These are phyloP conservation scores for Paracoccidioides lutzii DNA, from an alignment of 2,329 filamentous ascomycete species.

Conservation along the genomic window DNA sequence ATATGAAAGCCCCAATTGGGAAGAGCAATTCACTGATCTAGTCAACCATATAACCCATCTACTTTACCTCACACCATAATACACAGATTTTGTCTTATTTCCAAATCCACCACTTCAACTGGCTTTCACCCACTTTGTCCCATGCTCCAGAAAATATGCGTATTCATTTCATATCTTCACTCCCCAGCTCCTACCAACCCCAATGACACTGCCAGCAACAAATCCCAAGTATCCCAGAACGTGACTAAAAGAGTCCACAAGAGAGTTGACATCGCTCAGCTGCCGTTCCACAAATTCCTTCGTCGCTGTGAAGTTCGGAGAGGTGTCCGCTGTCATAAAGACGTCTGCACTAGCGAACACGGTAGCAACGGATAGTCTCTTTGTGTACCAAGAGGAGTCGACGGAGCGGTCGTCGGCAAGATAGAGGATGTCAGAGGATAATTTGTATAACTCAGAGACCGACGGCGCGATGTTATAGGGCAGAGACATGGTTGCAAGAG, in stretches of 20 bases:
- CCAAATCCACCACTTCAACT: background rate
- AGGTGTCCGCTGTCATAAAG: slow-evolving; percentile 85
- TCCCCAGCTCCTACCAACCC: slow-evolving; percentile 78
- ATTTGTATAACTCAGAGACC: slow-evolving; percentile 61
- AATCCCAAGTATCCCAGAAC: slow-evolving; percentile 71
- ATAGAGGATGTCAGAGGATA: slow-evolving; percentile 89
- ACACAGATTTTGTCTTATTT: background rate
- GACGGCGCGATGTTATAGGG: slow-evolving; percentile 64
- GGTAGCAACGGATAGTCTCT: slow-evolving; percentile 48
- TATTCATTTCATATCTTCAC: slow-evolving; percentile 50
- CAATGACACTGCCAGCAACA: slow-evolving; percentile 60
- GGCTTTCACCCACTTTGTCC: background rate
- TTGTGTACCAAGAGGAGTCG: slow-evolving; percentile 79
- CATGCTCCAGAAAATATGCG: background rate
- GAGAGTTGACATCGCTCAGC: slow-evolving; percentile 52
- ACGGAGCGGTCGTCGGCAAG: slow-evolving; percentile 70
- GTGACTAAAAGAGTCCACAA: slow-evolving; percentile 51
- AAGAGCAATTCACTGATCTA: background rate
- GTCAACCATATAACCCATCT: background rate
- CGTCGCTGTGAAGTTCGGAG: slow-evolving; percentile 60
- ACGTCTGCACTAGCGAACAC: slow-evolving; percentile 72
- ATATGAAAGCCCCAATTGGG: background rate
- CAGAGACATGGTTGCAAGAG: slow-evolving; percentile 80
- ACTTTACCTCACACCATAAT: background rate
- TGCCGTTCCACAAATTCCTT: slow-evolving; percentile 66